Base-by-base conservation (phyloP, 768 basidiomycete genomes). In the Suillus clintonianus region DNA sequence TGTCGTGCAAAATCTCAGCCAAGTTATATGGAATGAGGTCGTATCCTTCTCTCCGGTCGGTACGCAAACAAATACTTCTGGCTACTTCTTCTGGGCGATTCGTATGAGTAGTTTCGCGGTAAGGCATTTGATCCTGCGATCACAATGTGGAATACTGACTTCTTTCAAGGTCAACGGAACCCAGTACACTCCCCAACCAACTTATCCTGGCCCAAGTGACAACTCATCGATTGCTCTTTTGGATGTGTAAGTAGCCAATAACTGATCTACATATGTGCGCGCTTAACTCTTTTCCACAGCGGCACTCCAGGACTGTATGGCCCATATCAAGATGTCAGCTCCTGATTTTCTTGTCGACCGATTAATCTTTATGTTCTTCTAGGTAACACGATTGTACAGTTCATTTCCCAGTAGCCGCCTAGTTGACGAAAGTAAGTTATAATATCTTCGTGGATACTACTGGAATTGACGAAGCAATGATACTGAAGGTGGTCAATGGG, bases 11-110 rank as follows among this genome's bases (percentile, higher is more conserved):
- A 85, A 91, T 71, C 71, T 79, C 3, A 86, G 81, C 62, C 68
- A 81, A 19, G 87, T 94, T 34, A 81, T 80, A 56, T 94, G 92
- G 92, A 89, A 89, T 65, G 82, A 85, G 47, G 89, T 94, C 2
- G 85, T 87, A 17, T 83, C 91, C 14, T 94, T 94, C 69, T 79
- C 86, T 22, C 92, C 92, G 5, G 78, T 90, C 62, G 82, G 79
- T 7, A 72, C 78, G 5, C 83, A 85, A 66, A 83, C 77, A 64
- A 88, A 86, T 65, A 72, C 80, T 15, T 87, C 91, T 4, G 89
- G 88, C 66, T 93, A 93, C 67, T 77, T 94, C 51, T 86, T 89
- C 64, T 94, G 92, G 92, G 84, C 85, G 0, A 86, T 92, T 64
- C 85, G 84, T 3, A 70, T 93, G 47, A 74, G 82, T 2, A 76